Base-by-base conservation (phyloP, 1,284 basidiomycete genomes). In the Puccinia coronata region DNA sequence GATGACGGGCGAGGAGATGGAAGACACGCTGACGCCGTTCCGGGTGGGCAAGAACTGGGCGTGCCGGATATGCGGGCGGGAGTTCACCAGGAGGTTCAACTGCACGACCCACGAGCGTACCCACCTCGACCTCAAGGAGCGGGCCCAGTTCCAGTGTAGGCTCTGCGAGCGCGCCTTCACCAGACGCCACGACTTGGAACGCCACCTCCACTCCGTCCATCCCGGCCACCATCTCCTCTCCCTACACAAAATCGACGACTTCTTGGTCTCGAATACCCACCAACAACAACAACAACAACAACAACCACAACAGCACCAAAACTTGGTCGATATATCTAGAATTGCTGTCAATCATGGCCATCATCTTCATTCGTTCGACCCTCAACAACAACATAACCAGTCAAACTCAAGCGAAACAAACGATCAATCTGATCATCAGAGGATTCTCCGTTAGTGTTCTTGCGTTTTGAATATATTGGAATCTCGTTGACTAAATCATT, bases 91-190 rank as follows among this genome's bases (percentile, higher is more conserved):
- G 20, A 67, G 79, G 36, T 81, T 81, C 61, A 81, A 81, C 63
- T 81, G 79, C 57, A 67, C 79, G n/a, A 81, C 79, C 9, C 79
- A 81, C 39, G 79, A 81, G 61, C 55, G 79, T 1, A 81, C 79
- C n/a, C 79, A 81, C 69, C 61, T 81, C 23, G 79, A 81, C 65
- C 71, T 81, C 34, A 73, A 51, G 16, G 71, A 81, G 28, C 55
- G 79, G 1, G 79, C 79, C 51, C 79, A 81, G 41, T 81, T 73
- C n/a, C 79, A 73, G 5, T 81, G 79, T 31, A 39, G 23, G 16
- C 61, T 81, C n/a, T 81, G 79, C 59, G 41, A 71, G 18, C 57
- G 79, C 25, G 79, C 70, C 4, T 81, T 81, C 41, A 81, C 79
- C 20, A 51, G 79, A 31, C 47, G 79, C 57, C 79, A 81, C 28